These are phyloP conservation scores for Clitopilus hobsonii DNA, from an alignment of 768 basidiomycete species.

Conservation along the genomic window DNA sequence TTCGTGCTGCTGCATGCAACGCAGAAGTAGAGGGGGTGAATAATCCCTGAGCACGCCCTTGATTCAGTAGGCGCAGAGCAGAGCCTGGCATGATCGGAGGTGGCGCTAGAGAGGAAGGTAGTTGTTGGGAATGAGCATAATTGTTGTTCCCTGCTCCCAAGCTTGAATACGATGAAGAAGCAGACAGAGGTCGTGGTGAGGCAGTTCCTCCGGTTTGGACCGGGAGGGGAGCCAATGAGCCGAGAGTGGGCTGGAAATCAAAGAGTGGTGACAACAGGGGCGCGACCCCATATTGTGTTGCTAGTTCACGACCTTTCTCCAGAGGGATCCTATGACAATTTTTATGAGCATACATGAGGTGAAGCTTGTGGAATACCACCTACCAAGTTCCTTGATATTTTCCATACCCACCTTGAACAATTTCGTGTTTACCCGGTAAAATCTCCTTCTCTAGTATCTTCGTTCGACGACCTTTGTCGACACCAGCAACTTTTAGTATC, in stretches of 20 bases:
- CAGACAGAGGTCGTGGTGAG: slow-evolving; percentile 62
- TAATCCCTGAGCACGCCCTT: slow-evolving; percentile 81
- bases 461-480: slow-evolving; percentile 93
- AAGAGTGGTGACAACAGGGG: slow-evolving; percentile 86
- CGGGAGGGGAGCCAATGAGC: slow-evolving; percentile 66
- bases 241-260: slow-evolving; percentile 82
- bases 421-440: slow-evolving; percentile 91
- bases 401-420: slow-evolving; percentile 98
- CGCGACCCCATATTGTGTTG: slow-evolving; percentile 87
- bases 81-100: slow-evolving; percentile 86
- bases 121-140: slow-evolving; percentile 30
- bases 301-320: slow-evolving; percentile 89
- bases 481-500: slow-evolving; percentile 97
- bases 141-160: slow-evolving; percentile 35
- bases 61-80: slow-evolving; percentile 76
- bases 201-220: slow-evolving; percentile 40
- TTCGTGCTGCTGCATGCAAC: slow-evolving; percentile 32
- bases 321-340: slow-evolving; percentile 81
- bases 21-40: slow-evolving; percentile 82
- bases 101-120: slow-evolving; percentile 63
- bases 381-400: slow-evolving; percentile 99
- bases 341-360: slow-evolving; percentile 1
- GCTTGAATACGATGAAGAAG: slow-evolving; percentile 63
- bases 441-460: slow-evolving; percentile 98
- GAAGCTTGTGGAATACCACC: slow-evolving; percentile 19